Base-by-base conservation (phyloP, 106 monocot genomes). In the Chionographis japonica region DNA sequence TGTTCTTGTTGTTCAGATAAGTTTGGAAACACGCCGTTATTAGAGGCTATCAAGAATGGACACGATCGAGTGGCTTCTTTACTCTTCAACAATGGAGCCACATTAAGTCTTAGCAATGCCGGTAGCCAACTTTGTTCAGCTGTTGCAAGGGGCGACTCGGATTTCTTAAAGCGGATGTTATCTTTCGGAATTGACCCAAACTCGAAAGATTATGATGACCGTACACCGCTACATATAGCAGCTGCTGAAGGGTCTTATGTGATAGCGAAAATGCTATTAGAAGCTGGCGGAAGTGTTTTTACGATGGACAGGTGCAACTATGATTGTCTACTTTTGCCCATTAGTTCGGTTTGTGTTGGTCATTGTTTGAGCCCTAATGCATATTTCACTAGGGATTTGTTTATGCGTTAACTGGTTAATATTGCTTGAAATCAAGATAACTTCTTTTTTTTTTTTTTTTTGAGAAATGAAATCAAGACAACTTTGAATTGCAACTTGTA, bases 171-270 rank as follows among this genome's bases (percentile, higher is more conserved):
- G 69, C 79, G 79, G 50, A 61, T 83, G 9, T 70, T 95, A 52
- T 49, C 74, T 1, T 80, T 66, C 62, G 91, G 89, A 0, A 68
- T 72, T 53, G 95, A 95, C 77, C 84, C 95, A 58, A 89, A 95
- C 53, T 77, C 79, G 13, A 86, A 74, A 72, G 84, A 97, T 74
- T 97, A 97, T 78, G 92, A 97, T 65, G 84, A 84, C 56, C 83
- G 92, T 8, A 80, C 92, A 4, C 89, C 95, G 6, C 89, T 92
- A 55, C 95, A 97, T 75, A 70, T 89, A 75, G 92, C 95, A 56
- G 92, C 95, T 37, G 79, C 92, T 12, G 92, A 92, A 50, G 95
- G 95, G 36, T 67, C 89, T 50, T 84, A 86, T 72, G 61, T 85
- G 53, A 83, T 92, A 16, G 95, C 84, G 8, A 85, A 86, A 61